Evolutionary conservation across 2,329 filamentous ascomycete genomes (phyloP).

Genomic region (Monilinia fructigena): DNA sequence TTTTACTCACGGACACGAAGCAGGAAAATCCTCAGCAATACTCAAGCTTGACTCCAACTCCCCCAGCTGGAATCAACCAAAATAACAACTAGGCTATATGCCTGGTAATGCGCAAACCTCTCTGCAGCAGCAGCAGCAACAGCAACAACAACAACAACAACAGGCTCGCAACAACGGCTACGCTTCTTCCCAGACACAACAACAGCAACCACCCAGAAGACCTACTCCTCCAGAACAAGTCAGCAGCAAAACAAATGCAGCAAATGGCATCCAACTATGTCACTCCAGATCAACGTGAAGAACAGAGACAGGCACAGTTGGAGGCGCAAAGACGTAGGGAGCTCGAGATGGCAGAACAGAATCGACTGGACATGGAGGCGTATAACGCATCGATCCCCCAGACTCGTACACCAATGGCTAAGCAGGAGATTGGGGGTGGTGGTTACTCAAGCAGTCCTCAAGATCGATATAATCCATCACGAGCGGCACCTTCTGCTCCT

Average conservation of each 20-base stretch:
- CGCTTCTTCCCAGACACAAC: slow-evolving; percentile 34
- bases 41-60: slow-evolving; percentile 65
- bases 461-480: slow-evolving; percentile 79
- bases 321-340: slow-evolving; percentile 56
- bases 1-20: no score
- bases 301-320: slow-evolving; percentile 61
- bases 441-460: slow-evolving; percentile 51
- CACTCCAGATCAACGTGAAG: slow-evolving; percentile 49
- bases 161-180: slow-evolving; percentile 44
- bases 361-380: slow-evolving; percentile 74
- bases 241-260: slow-evolving; percentile 59
- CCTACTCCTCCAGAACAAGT: slow-evolving; percentile 48
- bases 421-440: slow-evolving; percentile 85
- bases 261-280: slow-evolving; percentile 55
- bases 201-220: slow-evolving; percentile 40
- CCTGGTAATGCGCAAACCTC: no score
- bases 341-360: slow-evolving; percentile 61
- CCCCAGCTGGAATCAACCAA: slow-evolving; percentile 53
- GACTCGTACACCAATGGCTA: slow-evolving; percentile 73
- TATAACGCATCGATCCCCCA: slow-evolving; percentile 90
- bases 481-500: slow-evolving; percentile 80
- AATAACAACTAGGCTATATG: slow-evolving; percentile 61
- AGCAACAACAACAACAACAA: slow-evolving; percentile 30
- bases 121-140: slow-evolving; percentile 40
- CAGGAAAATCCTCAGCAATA: slow-evolving; percentile 69